These are phyloP conservation scores for Naganishia vaughanmartiniae DNA, from an alignment of 768 basidiomycete species.

Conservation along the genomic window DNA sequence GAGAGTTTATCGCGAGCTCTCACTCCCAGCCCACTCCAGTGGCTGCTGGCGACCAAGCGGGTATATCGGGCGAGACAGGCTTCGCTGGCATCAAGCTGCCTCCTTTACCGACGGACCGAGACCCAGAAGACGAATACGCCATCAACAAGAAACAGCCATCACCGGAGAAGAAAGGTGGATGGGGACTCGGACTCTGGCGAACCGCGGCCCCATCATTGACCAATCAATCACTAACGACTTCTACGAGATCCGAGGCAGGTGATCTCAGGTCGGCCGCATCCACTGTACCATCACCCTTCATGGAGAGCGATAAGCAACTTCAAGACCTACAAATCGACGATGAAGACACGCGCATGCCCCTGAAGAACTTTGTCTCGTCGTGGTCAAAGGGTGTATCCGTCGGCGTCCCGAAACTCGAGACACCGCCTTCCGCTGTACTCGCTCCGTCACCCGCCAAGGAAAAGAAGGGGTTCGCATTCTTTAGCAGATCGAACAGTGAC, in stretches of 20 bases:
- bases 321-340: not conserved
- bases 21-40: not conserved
- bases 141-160: slow-evolving; percentile 10
- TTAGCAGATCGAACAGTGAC: slow-evolving; percentile 14
- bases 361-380: slow-evolving; percentile 9
- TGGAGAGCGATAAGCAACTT: slow-evolving; percentile 7
- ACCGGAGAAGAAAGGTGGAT: slow-evolving; percentile 31
- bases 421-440: slow-evolving; percentile 9
- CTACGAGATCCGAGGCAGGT: slow-evolving; percentile 36
- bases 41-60: slow-evolving; percentile 28
- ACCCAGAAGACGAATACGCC: slow-evolving; percentile 36
- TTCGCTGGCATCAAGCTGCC: slow-evolving; percentile 48
- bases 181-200: slow-evolving; percentile 38
- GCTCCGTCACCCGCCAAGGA: not conserved
- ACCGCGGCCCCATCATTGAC: slow-evolving; percentile 3
- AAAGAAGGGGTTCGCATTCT: slow-evolving; percentile 16
- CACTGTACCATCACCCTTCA: slow-evolving; percentile 14
- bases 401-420: not conserved
- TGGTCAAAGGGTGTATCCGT: slow-evolving; percentile 17
- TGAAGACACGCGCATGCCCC: not conserved
- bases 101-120: slow-evolving; percentile 52
- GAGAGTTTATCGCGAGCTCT: slow-evolving; percentile 59
- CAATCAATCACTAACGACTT: slow-evolving; percentile 29
- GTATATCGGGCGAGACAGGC: slow-evolving; percentile 28
- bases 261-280: slow-evolving; percentile 28